Conservation (phyloP, 441 rosid species). For the Geranium incanum region DNA sequence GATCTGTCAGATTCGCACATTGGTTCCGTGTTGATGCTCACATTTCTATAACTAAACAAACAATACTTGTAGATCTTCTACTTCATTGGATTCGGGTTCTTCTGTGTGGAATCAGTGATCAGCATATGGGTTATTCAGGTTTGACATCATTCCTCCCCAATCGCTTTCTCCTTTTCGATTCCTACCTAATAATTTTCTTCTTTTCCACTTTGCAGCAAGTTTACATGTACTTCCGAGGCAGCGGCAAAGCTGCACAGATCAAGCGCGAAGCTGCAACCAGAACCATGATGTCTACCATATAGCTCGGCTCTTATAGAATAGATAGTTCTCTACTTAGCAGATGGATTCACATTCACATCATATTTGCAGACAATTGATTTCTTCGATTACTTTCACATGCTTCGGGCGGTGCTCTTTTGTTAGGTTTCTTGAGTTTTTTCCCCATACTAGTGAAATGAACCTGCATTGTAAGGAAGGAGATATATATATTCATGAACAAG, state of each 20-base stretch:
- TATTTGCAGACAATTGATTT: background rate
- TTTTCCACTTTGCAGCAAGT: conserved; percentile 61
- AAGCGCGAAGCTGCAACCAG: conserved; percentile 64
- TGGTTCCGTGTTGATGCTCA: background rate
- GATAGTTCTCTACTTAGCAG: conserved; percentile 12
- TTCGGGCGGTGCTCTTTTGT: background rate
- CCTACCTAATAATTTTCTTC: conserved; percentile 8
- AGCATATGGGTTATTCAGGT: conserved; percentile 99
- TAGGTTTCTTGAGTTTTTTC: background rate
- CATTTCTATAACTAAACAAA: background rate
- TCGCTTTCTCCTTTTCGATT: conserved; percentile 1
- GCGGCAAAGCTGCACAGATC: conserved; percentile 88
- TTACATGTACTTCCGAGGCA: conserved; percentile 95
- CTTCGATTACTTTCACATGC: conserved; percentile 1
- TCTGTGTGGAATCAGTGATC: conserved; percentile 68
- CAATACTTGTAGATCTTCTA: conserved; percentile 58
- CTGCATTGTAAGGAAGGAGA: background rate
- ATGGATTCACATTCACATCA: conserved; percentile 7
- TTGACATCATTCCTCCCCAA: conserved; percentile 12
- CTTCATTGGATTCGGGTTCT: conserved; percentile 75
- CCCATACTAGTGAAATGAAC: conserved; percentile 5
- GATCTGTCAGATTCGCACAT: background rate
- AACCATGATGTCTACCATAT: conserved; percentile 64
- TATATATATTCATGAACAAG: background rate
- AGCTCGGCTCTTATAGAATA: conserved; percentile 22